A percentile compares a stretch with the other conserved stretches of the same genome.
Evolutionary conservation across 257 asterid genomes (phyloP).

Genomic region (Solanum pennellii): DNA sequence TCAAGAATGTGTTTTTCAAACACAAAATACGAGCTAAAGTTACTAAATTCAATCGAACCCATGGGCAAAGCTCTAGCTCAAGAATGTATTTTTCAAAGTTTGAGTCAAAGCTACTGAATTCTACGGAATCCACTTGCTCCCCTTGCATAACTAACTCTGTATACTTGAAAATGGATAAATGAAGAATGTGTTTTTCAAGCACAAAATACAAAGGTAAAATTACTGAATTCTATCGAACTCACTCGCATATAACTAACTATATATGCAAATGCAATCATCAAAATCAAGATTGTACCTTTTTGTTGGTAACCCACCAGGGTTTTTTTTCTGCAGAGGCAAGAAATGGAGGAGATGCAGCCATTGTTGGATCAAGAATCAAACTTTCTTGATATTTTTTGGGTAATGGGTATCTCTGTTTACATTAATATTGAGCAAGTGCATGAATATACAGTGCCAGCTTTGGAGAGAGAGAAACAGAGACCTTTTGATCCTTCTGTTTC

Average conservation of each 20-base stretch:
- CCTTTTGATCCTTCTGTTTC: slow-evolving; percentile 1
- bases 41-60: background rate
- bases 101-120: background rate
- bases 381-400: background rate
- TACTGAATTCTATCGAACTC: background rate
- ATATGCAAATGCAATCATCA: background rate
- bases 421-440: slow-evolving; percentile 1
- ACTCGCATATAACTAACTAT: background rate
- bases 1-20: background rate
- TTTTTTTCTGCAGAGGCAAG: slow-evolving; percentile 41
- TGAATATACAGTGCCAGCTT: slow-evolving; percentile 22
- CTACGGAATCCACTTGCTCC: background rate
- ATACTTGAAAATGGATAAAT: background rate
- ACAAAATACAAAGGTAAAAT: background rate
- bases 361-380: slow-evolving; percentile 29
- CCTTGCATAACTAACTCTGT: background rate
- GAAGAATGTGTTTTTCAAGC: background rate
- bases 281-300: slow-evolving; percentile 22
- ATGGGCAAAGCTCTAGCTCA: background rate
- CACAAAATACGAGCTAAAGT: background rate
- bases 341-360: slow-evolving; percentile 48
- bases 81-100: background rate
- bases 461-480: background rate
- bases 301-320: slow-evolving; percentile 72
- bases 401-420: background rate